Base-by-base conservation (phyloP, 1,139 yeast genomes). In the Kluyveromyces marxianus region DNA sequence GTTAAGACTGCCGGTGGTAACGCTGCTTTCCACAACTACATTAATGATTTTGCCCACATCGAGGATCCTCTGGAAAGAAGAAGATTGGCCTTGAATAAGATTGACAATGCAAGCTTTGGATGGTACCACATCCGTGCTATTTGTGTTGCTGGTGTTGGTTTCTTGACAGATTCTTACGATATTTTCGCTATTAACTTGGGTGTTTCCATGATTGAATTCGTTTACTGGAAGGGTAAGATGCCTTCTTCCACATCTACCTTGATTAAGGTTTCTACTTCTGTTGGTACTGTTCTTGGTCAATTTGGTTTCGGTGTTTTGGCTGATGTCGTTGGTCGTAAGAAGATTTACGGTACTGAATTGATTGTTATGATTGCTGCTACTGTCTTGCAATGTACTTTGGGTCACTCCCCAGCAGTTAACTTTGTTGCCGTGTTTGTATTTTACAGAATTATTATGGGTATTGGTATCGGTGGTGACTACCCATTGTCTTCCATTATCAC, bases 391-490 rank as follows among this genome's bases (percentile, higher is more conserved):
- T 85, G 83, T 75, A 68, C 77, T 51, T 56, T 83, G 46, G 95
- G 94, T 59, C 55, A 66, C 5, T 76, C 94, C 28, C 78, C 86
- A 31, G 90, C 83, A 51, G 68, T 86, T 53, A 75, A 74, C 65
- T 83, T 86, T 59, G 79, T 78, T 43, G 95, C 90, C 44, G 73
- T 84, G 46, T 73, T 86, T 53, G 69, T 81, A n/a, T 79, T 83
- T 57, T 80, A 79, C 69, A 82, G 95, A 77, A 80, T 86, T 54
- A 62, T 85, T 51, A 82, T 82, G 87, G 96, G 96, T 73, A 81
- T 92, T 59, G 98, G 98, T 81, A 94, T 92, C 61, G 98, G 98
- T 73, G 98, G 97, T 76, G 98, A 92, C 71, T 92, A 92, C 70
- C 98, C 98, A 59, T 79, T 92, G 69, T 89, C 97, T 38, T 92